Evolutionary conservation across 345 rosid species (phyloP).

Genomic region (Punica granatum): DNA sequence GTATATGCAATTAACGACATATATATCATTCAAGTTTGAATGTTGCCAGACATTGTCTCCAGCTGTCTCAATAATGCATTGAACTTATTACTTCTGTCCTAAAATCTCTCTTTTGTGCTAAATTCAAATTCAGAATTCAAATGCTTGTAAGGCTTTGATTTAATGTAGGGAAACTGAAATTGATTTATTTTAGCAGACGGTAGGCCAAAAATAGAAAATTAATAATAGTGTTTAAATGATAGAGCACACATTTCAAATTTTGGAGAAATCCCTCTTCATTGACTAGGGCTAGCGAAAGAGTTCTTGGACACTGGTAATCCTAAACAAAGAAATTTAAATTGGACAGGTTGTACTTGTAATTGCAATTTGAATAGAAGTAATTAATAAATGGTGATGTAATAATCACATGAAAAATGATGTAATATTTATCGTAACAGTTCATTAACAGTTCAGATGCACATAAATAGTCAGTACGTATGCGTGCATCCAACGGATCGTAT

Average conservation of each 20-base stretch:
- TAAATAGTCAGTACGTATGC: no score
- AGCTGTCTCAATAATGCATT: slow-evolving; percentile 4
- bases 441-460: no score
- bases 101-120: not conserved
- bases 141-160: not conserved
- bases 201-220: not conserved
- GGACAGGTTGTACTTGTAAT: no score
- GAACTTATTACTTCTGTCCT: not conserved
- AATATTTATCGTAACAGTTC: no score
- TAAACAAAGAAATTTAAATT: no score
- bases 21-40: not conserved
- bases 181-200: not conserved
- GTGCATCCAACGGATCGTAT: no score
- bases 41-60: not conserved
- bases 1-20: no score
- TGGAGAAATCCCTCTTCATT: not conserved
- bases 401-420: no score
- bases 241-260: not conserved
- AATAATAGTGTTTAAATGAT: not conserved
- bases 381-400: no score
- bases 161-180: not conserved
- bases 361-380: no score
- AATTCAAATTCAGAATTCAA: slow-evolving; percentile 8
- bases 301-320: no score
- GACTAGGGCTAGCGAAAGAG: no score